phyloP scores from a whole-genome alignment of 129 eudicot species.

The carrot (Daucus carota) region DNA sequence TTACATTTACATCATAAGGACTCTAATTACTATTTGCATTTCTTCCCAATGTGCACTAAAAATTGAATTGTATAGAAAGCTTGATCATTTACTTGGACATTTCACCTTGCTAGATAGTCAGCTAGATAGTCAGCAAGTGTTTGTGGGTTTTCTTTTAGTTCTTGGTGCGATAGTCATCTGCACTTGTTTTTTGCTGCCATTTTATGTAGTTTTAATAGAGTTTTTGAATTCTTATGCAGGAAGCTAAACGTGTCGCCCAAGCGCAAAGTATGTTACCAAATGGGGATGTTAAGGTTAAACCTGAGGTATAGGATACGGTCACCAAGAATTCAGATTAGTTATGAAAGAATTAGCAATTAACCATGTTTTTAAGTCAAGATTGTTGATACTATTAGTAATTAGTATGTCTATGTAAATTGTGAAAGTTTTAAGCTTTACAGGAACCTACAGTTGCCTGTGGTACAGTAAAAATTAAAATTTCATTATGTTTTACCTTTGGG shows the following conservation, averaged over 20 bases:
- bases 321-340: neutral
- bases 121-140: neutral
- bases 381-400: too few relatives aligned
- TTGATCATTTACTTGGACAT: neutral
- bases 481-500: too few relatives aligned
- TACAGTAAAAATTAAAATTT: neutral
- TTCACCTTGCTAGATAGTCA: neutral
- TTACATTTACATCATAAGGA: too few relatives aligned
- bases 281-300: constrained; percentile 72
- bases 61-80: neutral
- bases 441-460: neutral
- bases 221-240: constrained; percentile 42
- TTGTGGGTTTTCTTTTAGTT: neutral
- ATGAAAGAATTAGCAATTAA: too few relatives aligned
- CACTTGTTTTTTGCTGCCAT: neutral
- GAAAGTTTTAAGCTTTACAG: too few relatives aligned
- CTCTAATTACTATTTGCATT: neutral
- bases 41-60: too few relatives aligned
- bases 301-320: constrained; percentile 37
- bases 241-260: constrained; percentile 60
- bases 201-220: neutral
- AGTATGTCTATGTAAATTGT: neutral
- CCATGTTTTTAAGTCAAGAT: neutral
- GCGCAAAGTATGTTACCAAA: constrained; percentile 68
- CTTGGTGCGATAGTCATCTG: neutral